Evolutionary conservation across 176 grass and related monocot species (phyloP).

Genomic region (Hyparrhenia diplandra): DNA sequence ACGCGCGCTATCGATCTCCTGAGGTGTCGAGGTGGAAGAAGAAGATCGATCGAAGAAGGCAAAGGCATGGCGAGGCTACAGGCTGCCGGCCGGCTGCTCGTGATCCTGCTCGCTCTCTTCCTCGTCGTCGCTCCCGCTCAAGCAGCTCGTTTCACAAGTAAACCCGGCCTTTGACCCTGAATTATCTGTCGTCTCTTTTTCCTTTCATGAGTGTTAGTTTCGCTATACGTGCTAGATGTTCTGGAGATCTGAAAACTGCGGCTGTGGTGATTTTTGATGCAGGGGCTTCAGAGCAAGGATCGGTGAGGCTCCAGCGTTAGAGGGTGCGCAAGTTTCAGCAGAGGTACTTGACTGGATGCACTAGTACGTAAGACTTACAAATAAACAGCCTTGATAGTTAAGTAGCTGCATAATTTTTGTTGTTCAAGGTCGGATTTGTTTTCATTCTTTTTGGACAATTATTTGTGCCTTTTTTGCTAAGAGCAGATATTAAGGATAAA

Average conservation of each 20-base stretch:
- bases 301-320: slow-evolving; percentile 11
- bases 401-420: not conserved
- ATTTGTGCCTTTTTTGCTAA: not conserved
- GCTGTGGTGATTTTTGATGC: not conserved
- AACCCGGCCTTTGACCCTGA: too few species aligned
- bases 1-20: not conserved
- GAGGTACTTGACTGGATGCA: slow-evolving; percentile 8
- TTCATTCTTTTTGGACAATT: not conserved
- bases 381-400: not conserved
- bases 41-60: not conserved
- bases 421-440: not conserved
- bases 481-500: not conserved
- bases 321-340: not conserved
- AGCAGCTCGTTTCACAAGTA: slow-evolving; percentile 35
- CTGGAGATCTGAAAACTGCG: not conserved
- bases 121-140: slow-evolving; percentile 12
- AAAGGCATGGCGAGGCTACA: slow-evolving; percentile 34
- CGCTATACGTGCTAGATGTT: not conserved
- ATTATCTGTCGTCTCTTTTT: not conserved
- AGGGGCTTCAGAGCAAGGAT: slow-evolving; percentile 9
- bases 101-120: slow-evolving; percentile 21
- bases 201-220: not conserved
- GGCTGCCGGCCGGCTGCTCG: not conserved
- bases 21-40: not conserved
- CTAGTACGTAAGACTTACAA: not conserved